Evolutionary conservation across 371 early-diverging fungal genomes (phyloP).

Genomic region (Mortierella sp.): DNA sequence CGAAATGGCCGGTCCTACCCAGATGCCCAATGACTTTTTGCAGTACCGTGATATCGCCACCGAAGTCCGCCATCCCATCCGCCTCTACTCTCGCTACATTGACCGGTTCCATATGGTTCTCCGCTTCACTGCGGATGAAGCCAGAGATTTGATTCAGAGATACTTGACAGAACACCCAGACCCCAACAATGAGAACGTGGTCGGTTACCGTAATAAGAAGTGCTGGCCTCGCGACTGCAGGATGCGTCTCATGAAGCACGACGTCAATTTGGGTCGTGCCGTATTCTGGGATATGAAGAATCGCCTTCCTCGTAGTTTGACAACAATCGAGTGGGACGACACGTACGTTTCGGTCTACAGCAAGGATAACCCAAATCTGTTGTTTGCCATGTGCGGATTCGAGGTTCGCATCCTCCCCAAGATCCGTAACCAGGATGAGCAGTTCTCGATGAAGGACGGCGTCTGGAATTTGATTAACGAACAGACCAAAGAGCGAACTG

Average conservation of each 20-base stretch:
- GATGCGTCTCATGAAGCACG: constrained; percentile 99
- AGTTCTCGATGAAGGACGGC: constrained; percentile 94
- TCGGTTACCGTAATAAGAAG: constrained; percentile 96
- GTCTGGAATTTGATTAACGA: constrained; percentile 98
- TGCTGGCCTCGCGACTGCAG: constrained; percentile 99
- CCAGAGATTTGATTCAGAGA: constrained; percentile 95
- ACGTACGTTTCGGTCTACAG: constrained; percentile 96
- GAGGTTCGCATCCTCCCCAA: constrained; percentile 94
- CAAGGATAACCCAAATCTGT: constrained; percentile 96
- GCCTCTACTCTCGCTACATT: constrained; percentile 95
- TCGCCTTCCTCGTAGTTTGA: constrained; percentile 95
- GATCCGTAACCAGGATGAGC: constrained; percentile 86
- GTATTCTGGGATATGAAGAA: constrained; percentile 99
- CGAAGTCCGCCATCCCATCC: constrained; percentile 96
- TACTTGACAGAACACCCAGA: constrained; percentile 98
- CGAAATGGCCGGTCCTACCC: constrained; percentile 97
- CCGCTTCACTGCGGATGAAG: constrained; percentile 94
- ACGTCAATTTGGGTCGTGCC: constrained; percentile 95
- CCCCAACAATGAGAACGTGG: constrained; percentile 98
- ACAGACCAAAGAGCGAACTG: constrained; percentile 97
- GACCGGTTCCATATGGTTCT: constrained; percentile 96
- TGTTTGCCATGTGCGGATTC: constrained; percentile 89
- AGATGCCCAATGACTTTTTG: constrained; percentile 96
- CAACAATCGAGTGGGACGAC: constrained; percentile 98
- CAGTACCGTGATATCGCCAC: constrained; percentile 95